Evolutionary conservation across 202 grass and related monocot species (phyloP), one percentile per base, ranked within the genome.

Genomic region (Carex arenaria): DNA sequence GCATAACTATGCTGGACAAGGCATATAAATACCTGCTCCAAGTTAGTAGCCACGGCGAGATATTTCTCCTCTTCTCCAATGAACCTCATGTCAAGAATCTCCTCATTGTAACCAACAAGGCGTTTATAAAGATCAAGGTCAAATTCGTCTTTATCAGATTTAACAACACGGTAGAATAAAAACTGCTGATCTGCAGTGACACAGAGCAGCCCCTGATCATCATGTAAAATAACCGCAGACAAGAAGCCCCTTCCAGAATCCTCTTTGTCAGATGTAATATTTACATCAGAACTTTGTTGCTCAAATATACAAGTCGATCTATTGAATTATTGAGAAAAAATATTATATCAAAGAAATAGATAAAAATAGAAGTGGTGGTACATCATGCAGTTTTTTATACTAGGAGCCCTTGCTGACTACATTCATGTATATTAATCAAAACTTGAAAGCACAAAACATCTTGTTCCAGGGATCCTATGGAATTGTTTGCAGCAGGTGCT

Each of bases 51-150:
- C 40, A 99, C 91, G 64, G 93, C 96, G 85, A 99, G 91, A 72
- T 95, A 92, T 85, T 95, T 80, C 38, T 99, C 96, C 18, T 95
- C 91, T 36, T 89, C 87, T 82, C 93, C 96, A 20, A 98, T 52
- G 84, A 98, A 98, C 73, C 88, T 98, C 88, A 98, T 90, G 85
- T 95, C 96, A 72, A 98, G 96, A 90, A 98, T 95, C 59, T 98
- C 96, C 11, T 95, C 96, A 67, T 93, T 98, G 56, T 98, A 93
- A 60, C 96, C 96, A 61, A 98, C 80, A 65, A 98, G 80, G 2
- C 96, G 89, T 86, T 79, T 98, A 82, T 88, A 88, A 74, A 95
- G 74, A 80, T 92, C 89, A 52, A 98, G 84, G 53, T 92, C 49
- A 71, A 98, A 87, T 64, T 61, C 59, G 31, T 62, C 78, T 85